Evolutionary conservation across 2,329 filamentous ascomycete species (phyloP).

Genomic region (Nemania diffusa): DNA sequence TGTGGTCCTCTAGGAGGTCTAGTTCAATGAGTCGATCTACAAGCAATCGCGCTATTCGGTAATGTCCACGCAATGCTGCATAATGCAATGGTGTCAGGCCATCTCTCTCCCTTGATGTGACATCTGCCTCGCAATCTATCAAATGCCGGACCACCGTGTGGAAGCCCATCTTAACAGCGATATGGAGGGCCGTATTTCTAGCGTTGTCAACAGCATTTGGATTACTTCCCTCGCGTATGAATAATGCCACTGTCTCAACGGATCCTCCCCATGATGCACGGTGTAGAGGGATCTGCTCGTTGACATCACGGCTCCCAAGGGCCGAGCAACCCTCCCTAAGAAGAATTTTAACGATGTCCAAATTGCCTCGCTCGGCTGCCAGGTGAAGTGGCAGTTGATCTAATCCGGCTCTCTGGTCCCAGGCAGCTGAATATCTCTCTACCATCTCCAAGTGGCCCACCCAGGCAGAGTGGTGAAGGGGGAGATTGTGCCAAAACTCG

Average conservation of each 20-base stretch:
- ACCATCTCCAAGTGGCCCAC: neutral
- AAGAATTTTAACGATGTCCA: neutral
- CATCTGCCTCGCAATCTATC: neutral
- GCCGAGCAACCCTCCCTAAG: no score
- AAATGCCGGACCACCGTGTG: neutral
- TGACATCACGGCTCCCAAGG: neutral
- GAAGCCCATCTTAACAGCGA: slow-evolving; percentile 16
- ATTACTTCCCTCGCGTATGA: neutral
- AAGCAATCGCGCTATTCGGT: neutral
- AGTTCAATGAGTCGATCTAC: neutral
- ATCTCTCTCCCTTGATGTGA: neutral
- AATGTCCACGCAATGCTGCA: neutral
- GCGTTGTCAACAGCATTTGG: neutral
- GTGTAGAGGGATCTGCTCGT: slow-evolving; percentile 13
- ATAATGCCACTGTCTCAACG: neutral
- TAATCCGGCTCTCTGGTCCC: neutral
- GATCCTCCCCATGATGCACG: slow-evolving; percentile 10
- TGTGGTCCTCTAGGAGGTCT: no score
- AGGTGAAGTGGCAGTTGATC: slow-evolving; percentile 8
- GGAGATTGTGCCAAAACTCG: no score
- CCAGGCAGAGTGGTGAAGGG: slow-evolving; percentile 1
- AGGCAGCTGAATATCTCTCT: neutral
- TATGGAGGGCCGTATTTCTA: slow-evolving; percentile 2
- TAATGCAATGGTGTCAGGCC: slow-evolving; percentile 16
- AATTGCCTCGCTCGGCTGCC: slow-evolving; percentile 14